Evolutionary conservation across 148 eudicot species (phyloP), one percentile per base, ranked within the genome.

Genomic region (Camellia lanceoleosa): DNA sequence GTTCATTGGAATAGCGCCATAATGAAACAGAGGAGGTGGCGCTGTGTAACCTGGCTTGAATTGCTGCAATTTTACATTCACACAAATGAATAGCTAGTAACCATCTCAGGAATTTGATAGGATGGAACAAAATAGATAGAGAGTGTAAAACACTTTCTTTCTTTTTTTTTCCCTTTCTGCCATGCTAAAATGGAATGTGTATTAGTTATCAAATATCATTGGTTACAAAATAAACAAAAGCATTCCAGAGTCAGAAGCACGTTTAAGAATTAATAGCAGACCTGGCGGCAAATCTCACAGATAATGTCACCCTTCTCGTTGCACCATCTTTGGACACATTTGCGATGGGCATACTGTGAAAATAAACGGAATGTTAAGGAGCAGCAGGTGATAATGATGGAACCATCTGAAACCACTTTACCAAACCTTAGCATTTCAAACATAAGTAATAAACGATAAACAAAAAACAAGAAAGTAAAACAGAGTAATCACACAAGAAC

Each of bases 241-340:
- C 38, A 19, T 7, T 18, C 5, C 15, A 47, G 56, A 47, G 7
- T 49, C 74, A 71, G 41, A 49, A 47, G 61, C 38, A 30, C 41
- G 5, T 1, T 56, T 61, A 30, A 59, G 66, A 15, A 49, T 68
- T 18, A 47, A 66, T 23, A 30, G 55, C 73, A 71, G 70, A 93
- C 97, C 95, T 91, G 91, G n/a, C 9, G 88, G 76, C 97, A 91
- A 18, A 93, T 93, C 83, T 93, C 97, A 54, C 97, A 93, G 78
- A 80, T 65, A 68, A 86, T 91, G 79, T 93, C 85, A 2, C 95
- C 97, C 86, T 93, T 93, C 84, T 91, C 91, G 64, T 89, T 86
- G 86, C 97, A 91, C 97, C 97, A 93, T 84, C 86, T 89, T 54
- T 93, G 97, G 41, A 93, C 88, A 68, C 97, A 93, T 82, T 63